A percentile compares a stretch with the other conserved stretches of the same genome.
phyloP scores from a whole-genome alignment of 2,329 filamentous ascomycete genomes.

The Trichoderma atrobrunneum region DNA sequence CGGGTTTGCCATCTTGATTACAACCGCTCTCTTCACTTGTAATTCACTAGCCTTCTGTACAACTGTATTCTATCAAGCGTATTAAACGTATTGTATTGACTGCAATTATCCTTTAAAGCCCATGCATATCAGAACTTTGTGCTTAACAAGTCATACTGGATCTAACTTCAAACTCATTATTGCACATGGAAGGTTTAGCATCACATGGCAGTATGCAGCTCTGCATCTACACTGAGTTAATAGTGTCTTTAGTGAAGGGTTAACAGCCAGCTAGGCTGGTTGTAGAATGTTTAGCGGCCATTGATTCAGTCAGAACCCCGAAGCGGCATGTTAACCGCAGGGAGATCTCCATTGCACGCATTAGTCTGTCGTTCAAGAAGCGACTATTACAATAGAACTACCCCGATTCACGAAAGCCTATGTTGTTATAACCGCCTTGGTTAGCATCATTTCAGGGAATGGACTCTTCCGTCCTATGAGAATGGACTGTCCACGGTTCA shows the following conservation, averaged over 20 bases:
- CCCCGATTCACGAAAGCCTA: not conserved
- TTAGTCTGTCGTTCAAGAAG: not conserved
- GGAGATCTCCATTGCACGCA: not conserved
- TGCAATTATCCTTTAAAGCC: no score
- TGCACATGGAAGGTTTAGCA: not conserved
- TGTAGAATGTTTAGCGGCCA: not conserved
- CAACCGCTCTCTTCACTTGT: not conserved
- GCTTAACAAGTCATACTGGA: not conserved
- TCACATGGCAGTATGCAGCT: not conserved
- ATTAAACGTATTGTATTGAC: not conserved
- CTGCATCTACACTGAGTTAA: not conserved
- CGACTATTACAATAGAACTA: not conserved
- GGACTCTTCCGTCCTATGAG: not conserved
- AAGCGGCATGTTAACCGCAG: not conserved
- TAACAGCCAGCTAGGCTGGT: not conserved
- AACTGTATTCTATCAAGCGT: not conserved
- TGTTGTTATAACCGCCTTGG: not conserved
- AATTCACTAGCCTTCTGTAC: not conserved
- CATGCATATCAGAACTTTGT: not conserved
- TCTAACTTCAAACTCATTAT: no score
- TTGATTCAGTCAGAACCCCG: not conserved
- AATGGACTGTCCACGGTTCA: not conserved
- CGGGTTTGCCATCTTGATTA: not conserved
- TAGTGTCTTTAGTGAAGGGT: not conserved
- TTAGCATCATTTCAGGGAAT: not conserved